These are phyloP conservation scores for Mentha longifolia DNA, from an alignment of 257 asterid genomes.

Conservation along the genomic window DNA sequence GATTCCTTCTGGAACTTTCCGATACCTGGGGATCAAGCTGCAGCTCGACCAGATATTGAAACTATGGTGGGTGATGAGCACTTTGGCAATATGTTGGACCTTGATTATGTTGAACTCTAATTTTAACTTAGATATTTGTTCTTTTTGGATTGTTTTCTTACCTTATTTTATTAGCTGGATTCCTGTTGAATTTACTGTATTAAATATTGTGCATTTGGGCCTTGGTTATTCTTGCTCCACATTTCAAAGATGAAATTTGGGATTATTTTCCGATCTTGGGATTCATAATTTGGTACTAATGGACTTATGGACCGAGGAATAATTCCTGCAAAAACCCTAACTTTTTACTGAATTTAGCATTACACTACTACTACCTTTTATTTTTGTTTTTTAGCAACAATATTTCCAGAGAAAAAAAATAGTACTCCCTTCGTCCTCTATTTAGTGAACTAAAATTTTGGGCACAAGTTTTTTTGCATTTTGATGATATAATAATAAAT, in stretches of 20 bases:
- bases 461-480: too few species aligned
- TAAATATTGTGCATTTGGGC: background rate
- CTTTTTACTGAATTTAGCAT: too few species aligned
- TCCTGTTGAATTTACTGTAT: background rate
- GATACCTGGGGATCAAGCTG: constrained; percentile 42
- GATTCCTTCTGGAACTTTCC: constrained; percentile 98
- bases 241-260: background rate
- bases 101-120: constrained; percentile 13
- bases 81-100: constrained; percentile 56
- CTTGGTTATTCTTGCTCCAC: background rate
- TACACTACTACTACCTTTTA: too few species aligned
- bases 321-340: too few species aligned
- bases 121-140: background rate
- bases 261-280: background rate
- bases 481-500: too few species aligned
- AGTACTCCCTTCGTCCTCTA: too few species aligned
- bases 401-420: too few species aligned
- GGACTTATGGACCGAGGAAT: too few species aligned
- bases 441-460: too few species aligned
- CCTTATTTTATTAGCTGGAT: background rate
- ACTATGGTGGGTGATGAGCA: constrained; percentile 52
- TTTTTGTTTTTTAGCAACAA: too few species aligned
- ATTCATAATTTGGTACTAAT: background rate
- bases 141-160: background rate
- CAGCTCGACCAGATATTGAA: constrained; percentile 50